These are phyloP conservation scores for Fagus sylvatica DNA, from an alignment of 306 rosid genomes.

Conservation along the genomic window DNA sequence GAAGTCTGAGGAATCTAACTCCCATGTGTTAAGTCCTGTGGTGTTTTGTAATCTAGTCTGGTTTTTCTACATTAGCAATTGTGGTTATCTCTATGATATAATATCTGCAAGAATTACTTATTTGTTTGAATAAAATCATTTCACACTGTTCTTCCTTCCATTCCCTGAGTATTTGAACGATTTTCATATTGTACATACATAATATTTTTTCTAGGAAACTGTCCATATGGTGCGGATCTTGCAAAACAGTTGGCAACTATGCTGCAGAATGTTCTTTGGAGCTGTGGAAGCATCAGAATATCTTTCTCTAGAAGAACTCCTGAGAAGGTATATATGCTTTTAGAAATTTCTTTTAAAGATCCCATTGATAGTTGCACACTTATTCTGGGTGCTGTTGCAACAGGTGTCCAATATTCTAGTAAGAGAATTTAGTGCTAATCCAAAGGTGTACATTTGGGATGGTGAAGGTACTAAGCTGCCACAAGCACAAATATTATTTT, in stretches of 20 bases:
- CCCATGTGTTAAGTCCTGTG: not conserved
- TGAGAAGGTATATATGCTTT: slow-evolving; percentile 52
- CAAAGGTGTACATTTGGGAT: slow-evolving; percentile 83
- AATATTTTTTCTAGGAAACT: slow-evolving; percentile 48
- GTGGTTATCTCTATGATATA: slow-evolving; percentile 4
- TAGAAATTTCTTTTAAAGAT: slow-evolving; percentile 10
- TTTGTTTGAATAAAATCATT: slow-evolving; percentile 4
- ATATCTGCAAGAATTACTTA: slow-evolving; percentile 15
- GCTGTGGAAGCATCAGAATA: slow-evolving; percentile 81
- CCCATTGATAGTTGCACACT: not conserved
- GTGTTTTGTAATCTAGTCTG: slow-evolving; percentile 7
- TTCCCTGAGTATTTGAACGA: not conserved
- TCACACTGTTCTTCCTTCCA: slow-evolving; percentile 11
- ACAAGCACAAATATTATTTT: slow-evolving; percentile 20
- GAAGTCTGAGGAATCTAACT: slow-evolving; percentile 2
- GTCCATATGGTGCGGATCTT: slow-evolving; percentile 70
- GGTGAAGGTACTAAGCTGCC: slow-evolving; percentile 66
- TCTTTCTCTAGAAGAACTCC: slow-evolving; percentile 92
- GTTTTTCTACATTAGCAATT: slow-evolving; percentile 5
- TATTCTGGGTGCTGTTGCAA: slow-evolving; percentile 20
- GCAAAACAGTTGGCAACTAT: slow-evolving; percentile 57
- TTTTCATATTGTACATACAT: not conserved
- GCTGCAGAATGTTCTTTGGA: slow-evolving; percentile 80
- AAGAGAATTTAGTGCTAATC: slow-evolving; percentile 60
- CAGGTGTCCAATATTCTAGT: slow-evolving; percentile 64